phyloP scores from a whole-genome alignment of 768 basidiomycete genomes.

The Psilocybe cyanescens region DNA sequence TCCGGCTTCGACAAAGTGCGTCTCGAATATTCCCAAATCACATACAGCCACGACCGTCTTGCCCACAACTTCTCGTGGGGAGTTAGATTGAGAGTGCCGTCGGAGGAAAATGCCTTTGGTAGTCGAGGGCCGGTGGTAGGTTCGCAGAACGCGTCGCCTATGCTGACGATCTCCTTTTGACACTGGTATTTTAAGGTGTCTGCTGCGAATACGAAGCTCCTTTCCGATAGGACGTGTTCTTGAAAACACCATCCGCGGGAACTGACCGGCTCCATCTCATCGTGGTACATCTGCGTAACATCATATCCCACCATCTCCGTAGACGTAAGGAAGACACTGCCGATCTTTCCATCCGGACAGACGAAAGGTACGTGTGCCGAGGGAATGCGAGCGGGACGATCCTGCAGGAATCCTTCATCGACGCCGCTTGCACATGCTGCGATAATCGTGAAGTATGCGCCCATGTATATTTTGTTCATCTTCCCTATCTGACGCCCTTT shows the following conservation, averaged over 20 bases:
- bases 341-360: conserved; percentile 13
- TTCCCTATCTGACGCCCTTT: conserved; percentile 8
- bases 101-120: conserved; percentile 1
- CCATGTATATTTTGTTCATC: conserved; percentile 11
- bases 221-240: conserved; percentile 10
- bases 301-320: conserved; percentile 6
- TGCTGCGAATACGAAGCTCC: conserved; percentile 9
- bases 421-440: conserved; percentile 8
- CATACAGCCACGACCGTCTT: conserved; percentile 9
- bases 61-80: conserved; percentile 1
- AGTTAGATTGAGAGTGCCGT: neutral
- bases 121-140: conserved; percentile 7
- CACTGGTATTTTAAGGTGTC: conserved; percentile 13
- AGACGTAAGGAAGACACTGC: conserved; percentile 3
- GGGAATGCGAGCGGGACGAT: conserved; percentile 3
- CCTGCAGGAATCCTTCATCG: conserved; percentile 11
- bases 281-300: conserved; percentile 8
- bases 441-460: conserved; percentile 9
- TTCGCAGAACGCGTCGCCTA: conserved; percentile 12
- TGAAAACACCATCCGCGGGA: conserved; percentile 12
- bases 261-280: conserved; percentile 12
- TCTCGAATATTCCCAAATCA: conserved; percentile 6
- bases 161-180: conserved; percentile 12
- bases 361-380: conserved; percentile 2
- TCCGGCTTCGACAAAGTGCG: neutral